These are phyloP conservation scores for Alternaria conjuncta DNA, from an alignment of 2,329 filamentous ascomycete genomes.

Conservation along the genomic window DNA sequence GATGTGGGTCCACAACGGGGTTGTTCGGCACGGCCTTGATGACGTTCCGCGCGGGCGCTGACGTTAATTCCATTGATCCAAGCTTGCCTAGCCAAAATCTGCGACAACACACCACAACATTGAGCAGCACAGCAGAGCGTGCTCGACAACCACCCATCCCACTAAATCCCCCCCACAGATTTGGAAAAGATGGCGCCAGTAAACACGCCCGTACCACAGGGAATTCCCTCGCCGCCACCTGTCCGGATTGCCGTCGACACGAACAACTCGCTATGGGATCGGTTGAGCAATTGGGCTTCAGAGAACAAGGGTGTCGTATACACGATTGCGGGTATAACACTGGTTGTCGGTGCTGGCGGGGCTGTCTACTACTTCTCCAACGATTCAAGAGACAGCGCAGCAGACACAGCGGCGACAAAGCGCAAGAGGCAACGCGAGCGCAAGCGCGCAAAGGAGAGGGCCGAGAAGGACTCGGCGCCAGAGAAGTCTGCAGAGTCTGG, in stretches of 20 bases:
- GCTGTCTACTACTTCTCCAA: conserved; percentile 84
- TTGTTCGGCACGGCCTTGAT: not conserved
- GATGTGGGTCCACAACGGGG: not conserved
- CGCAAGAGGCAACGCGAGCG: conserved; percentile 90
- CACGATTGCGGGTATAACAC: conserved; percentile 91
- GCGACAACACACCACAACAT: conserved; percentile 24
- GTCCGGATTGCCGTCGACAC: conserved; percentile 45
- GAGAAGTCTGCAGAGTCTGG: conserved; percentile 34
- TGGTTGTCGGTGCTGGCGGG: conserved; percentile 89
- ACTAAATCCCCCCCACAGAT: conserved; percentile 5
- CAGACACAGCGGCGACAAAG: conserved; percentile 52
- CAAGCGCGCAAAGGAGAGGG: conserved; percentile 81
- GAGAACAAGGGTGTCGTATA: conserved; percentile 97
- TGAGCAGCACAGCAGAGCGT: conserved; percentile 14
- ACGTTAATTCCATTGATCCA: not conserved
- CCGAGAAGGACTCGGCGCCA: conserved; percentile 58
- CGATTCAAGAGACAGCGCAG: conserved; percentile 54
- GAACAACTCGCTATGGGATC: conserved; percentile 79
- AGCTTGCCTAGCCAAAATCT: conserved; percentile 23
- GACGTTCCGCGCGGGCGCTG: not conserved
- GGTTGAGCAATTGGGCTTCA: conserved; percentile 87
- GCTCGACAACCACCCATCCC: conserved; percentile 5
- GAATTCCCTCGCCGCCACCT: conserved; percentile 42
- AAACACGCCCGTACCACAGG: conserved; percentile 36
- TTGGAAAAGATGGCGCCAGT: conserved; percentile 38